Percentiles rank a stretch among this genome's conserved stretches.
Conservation (phyloP, 176 grass and related monocot species). For the Phragmites australis region DNA sequence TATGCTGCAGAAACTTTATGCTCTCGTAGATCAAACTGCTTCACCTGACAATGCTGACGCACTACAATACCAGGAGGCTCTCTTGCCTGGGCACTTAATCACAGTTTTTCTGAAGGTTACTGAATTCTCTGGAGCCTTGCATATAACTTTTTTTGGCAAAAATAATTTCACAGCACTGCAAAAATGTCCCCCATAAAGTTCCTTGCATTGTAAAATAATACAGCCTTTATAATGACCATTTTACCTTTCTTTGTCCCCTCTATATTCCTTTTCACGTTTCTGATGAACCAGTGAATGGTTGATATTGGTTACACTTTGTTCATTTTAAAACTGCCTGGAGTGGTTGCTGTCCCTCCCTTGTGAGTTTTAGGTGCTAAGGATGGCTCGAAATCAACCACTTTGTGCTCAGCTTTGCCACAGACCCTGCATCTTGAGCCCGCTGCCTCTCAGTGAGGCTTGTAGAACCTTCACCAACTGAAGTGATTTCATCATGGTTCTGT, state of each 20-base stretch:
- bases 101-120: slow-evolving; percentile 87
- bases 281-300: not conserved
- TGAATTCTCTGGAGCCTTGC: not conserved
- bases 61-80: slow-evolving; percentile 92
- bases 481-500: not conserved
- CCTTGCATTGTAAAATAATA: slow-evolving; percentile 10
- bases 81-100: slow-evolving; percentile 88
- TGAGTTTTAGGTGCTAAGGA: not conserved
- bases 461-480: not conserved
- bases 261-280: not conserved
- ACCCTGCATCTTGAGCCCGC: not conserved
- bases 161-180: not conserved
- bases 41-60: slow-evolving; percentile 90
- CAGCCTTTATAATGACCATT: slow-evolving; percentile 17
- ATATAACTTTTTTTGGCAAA: too few species aligned
- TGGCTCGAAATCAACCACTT: not conserved
- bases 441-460: not conserved
- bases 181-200: not conserved
- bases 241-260: not conserved
- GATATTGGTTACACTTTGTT: not conserved
- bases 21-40: slow-evolving; percentile 89
- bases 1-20: slow-evolving; percentile 98
- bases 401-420: not conserved
- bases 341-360: not conserved
- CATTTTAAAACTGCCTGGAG: not conserved